Evolutionary conservation across 257 asterid genomes (phyloP).

Genomic region (Solanum boliviense): DNA sequence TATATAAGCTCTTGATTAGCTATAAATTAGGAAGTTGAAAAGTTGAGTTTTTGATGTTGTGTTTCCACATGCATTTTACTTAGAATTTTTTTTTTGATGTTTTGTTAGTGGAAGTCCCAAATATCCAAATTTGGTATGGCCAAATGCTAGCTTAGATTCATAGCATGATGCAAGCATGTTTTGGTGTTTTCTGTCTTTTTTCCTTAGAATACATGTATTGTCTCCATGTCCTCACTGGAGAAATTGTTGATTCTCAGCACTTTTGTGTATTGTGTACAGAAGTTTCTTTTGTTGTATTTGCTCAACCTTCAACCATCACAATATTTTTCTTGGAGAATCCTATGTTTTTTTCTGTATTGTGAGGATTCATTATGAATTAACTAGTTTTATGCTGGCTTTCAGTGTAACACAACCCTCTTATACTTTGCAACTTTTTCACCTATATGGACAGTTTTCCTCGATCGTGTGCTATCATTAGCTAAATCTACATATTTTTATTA

Average conservation of each 20-base stretch:
- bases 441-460: neutral
- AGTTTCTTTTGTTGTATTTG: neutral
- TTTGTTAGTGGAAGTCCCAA: neutral
- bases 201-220: neutral
- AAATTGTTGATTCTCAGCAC: neutral
- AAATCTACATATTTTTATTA: neutral
- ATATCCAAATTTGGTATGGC: neutral
- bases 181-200: neutral
- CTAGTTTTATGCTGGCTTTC: neutral
- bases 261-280: neutral
- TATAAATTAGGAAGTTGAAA: neutral
- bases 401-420: neutral
- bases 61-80: neutral
- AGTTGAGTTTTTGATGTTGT: neutral
- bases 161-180: neutral
- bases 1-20: neutral
- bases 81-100: neutral
- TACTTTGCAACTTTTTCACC: neutral
- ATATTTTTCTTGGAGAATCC: neutral
- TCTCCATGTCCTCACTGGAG: neutral
- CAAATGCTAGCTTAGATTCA: neutral
- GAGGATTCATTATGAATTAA: neutral
- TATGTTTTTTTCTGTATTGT: neutral
- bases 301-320: neutral
- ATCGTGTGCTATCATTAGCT: neutral